Base-by-base conservation (phyloP, 2,329 filamentous ascomycete species). In the Eurotiales sp. region DNA sequence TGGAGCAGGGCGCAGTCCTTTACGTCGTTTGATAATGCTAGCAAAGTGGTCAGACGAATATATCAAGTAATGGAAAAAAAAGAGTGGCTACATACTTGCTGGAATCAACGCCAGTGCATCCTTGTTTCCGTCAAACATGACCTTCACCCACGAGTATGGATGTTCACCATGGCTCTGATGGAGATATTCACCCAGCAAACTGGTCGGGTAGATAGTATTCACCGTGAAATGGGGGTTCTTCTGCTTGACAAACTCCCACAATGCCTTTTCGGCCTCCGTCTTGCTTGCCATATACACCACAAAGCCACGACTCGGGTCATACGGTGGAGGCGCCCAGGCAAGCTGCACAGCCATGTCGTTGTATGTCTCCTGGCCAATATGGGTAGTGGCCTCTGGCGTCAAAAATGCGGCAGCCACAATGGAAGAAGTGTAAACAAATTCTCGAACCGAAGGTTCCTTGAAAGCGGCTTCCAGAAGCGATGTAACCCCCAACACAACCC, bases 391-490 rank as follows among this genome's bases (percentile, higher is more conserved):
- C 6, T 12, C 30, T 27, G 32, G 21, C 3, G 21, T 19, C 12
- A 30, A 36, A n/a, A 36, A 27, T 14, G 23, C 23, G 22, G n/a
- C 23, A 17, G 47, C 47, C 15, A 40, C 47, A 4, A 50, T 2
- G 21, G 47, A 50, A 6, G 47, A 50, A 10, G 47, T 50, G 30
- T 50, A 50, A 17, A 50, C 47, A 39, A 50, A 50, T 10, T 39
- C 29, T 15, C 29, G 17, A 8, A 50, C 47, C 4, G 47, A 50
- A 11, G 40, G 30, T 36, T 50, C 47, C 7, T 34, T 42, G 4
- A 37, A 5, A 15, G 47, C 40, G 5, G 40, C 21, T 10, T 50
- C 47, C 2, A 50, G 41, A 12, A 50, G 40, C 7, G 47, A 44
- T 3, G 22, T 50, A 29, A 43, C 41, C 1, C 39, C 40, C 5